These are phyloP conservation scores for Yamadazyma tumulicola DNA, from an alignment of 805 yeast genomes.

Conservation along the genomic window DNA sequence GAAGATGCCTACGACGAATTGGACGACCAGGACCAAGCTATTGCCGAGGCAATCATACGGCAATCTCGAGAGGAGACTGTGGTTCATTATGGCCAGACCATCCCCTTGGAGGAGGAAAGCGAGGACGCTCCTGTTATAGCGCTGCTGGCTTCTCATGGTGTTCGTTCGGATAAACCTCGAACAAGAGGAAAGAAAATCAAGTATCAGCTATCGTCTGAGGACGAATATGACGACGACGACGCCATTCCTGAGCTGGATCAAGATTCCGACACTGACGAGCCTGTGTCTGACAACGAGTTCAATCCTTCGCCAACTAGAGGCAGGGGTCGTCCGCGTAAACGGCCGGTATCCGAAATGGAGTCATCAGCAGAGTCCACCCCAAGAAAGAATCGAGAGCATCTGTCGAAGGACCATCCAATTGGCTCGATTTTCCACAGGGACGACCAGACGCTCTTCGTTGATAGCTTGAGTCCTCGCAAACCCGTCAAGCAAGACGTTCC, in stretches of 20 bases:
- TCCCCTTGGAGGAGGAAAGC: slow-evolving; percentile 16
- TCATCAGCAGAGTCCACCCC: too few relatives aligned
- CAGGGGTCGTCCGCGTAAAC: too few relatives aligned
- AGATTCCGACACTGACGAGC: background rate
- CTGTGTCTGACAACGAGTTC: background rate
- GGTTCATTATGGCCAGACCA: slow-evolving; percentile 12
- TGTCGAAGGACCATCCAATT: too few relatives aligned
- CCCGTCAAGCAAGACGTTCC: background rate
- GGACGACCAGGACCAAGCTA: slow-evolving; percentile 35
- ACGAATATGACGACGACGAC: slow-evolving; percentile 3
- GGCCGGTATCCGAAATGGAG: too few relatives aligned
- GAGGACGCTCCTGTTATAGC: too few relatives aligned
- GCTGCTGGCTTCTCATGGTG: background rate
- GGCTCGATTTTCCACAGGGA: slow-evolving; percentile 16
- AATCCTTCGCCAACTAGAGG: background rate
- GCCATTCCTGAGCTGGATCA: background rate
- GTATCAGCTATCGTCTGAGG: slow-evolving; percentile 4
- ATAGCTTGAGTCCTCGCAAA: slow-evolving; percentile 9
- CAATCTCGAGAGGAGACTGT: slow-evolving; percentile 14
- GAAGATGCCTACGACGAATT: slow-evolving; percentile 28
- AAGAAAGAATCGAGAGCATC: too few relatives aligned
- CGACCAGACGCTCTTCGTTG: slow-evolving; percentile 23
- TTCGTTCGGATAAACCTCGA: background rate
- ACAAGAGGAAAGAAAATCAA: slow-evolving; percentile 1
- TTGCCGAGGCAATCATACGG: slow-evolving; percentile 42